Base-by-base conservation (phyloP, 257 asterid genomes). In the Penstemon barbatus region DNA sequence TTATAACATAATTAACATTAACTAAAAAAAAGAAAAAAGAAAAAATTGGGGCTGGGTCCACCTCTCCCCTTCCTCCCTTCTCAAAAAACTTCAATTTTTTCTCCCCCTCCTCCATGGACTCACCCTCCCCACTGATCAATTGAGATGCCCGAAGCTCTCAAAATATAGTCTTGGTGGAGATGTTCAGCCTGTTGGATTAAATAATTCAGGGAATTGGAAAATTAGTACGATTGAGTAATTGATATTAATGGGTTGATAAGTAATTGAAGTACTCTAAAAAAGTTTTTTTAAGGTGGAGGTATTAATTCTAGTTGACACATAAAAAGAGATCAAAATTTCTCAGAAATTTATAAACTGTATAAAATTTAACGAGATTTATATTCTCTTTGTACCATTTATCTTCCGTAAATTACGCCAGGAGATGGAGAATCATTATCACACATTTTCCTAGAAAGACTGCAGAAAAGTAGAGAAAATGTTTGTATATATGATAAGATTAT, bases 401-500 rank as follows among this genome's bases (percentile, higher is more conserved):
- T 11, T 25, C 33, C 33, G 0, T 25, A 25, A 49, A 19, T 40
- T 49, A 65, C 43, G 48, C 7, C 8, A n/a, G 56, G 49, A 71
- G 44, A 11, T 3, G 61, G 64, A 60, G 12, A 25, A 42, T 69
- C 56, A 12, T 56, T 44, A 25, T 55, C 12, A 42, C 36, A 55
- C 40, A 66, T 56, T 58, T 61, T 9, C 42, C 40, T 37, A 60
- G 8, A 39, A 37, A 56, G 60, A 40, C 60, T 25, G 44, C 56
- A 9, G 8, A 39, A 48, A 68, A 63, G 41, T 41, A 57, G 48
- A 62, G 55, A 62, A 58, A 18, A 33, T 33, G 7, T 65, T 73
- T 73, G 36, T 44, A 38, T 64, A 41, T 65, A 44, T 49, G 64
- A 65, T 53, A 49, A 59, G 36, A 52, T 55, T 44, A 40, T 5